phyloP scores from a whole-genome alignment of 352 stramenopile species.

The Thraustotheca clavata region DNA sequence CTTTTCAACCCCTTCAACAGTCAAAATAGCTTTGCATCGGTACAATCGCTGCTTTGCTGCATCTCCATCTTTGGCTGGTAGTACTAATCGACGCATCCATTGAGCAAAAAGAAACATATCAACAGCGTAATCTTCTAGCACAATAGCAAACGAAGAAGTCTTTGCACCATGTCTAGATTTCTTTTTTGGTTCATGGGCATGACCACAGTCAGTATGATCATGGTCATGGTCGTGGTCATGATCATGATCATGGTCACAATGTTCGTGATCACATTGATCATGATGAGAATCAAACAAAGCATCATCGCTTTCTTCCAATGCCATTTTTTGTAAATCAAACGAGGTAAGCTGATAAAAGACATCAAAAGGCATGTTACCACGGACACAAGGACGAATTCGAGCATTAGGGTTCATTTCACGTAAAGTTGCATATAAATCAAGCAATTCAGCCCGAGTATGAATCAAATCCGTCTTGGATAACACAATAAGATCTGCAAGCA shows the following conservation, averaged over 20 bases:
- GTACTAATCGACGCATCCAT: slow-evolving; percentile 26
- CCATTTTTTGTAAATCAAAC: slow-evolving; percentile 23
- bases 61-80: slow-evolving; percentile 23
- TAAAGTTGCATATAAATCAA: slow-evolving; percentile 21
- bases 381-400: slow-evolving; percentile 24
- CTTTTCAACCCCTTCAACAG: slow-evolving; percentile 23
- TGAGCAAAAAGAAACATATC: slow-evolving; percentile 25
- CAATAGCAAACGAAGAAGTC: slow-evolving; percentile 26
- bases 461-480: slow-evolving; percentile 97
- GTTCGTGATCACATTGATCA: slow-evolving; percentile 12
- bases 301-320: not conserved
- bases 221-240: not conserved
- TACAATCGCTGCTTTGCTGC: slow-evolving; percentile 18
- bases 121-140: slow-evolving; percentile 22
- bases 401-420: slow-evolving; percentile 25
- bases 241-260: slow-evolving; percentile 20
- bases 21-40: slow-evolving; percentile 28
- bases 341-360: slow-evolving; percentile 23
- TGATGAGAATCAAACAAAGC: slow-evolving; percentile 15
- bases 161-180: not conserved
- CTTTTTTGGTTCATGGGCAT: not conserved
- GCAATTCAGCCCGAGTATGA: not conserved
- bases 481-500: slow-evolving; percentile 93
- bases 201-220: not conserved
- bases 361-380: slow-evolving; percentile 22